Evolutionary conservation across 108 stramenopile species (phyloP).

Genomic region (Nitzschia palea): DNA sequence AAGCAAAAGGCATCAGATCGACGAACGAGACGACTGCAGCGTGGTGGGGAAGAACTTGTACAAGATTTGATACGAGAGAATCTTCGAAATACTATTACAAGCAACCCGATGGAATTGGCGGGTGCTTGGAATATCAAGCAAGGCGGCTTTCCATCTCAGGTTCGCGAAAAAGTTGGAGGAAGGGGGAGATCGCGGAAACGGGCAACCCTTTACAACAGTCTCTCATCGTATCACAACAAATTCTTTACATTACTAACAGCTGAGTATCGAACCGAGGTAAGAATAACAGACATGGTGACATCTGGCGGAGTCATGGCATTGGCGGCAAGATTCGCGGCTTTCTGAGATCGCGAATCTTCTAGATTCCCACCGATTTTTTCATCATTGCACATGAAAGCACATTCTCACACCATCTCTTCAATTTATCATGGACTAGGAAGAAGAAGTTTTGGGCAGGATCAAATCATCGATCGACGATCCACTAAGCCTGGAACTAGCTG

Average conservation of each 20-base stretch:
- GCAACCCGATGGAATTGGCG: conserved; percentile 53
- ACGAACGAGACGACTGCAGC: conserved; percentile 69
- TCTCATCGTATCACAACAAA: conserved; percentile 72
- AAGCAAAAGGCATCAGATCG: conserved; percentile 88
- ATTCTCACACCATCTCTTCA: not conserved
- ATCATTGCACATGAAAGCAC: not conserved
- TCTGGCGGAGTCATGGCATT: not conserved
- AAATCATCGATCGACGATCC: conserved; percentile 76
- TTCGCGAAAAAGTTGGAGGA: conserved; percentile 36
- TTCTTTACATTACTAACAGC: conserved; percentile 65
- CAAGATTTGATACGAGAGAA: conserved; percentile 22
- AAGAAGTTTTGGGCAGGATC: conserved; percentile 70
- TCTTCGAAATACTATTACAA: conserved; percentile 37
- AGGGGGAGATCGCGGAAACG: conserved; percentile 75
- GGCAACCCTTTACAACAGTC: conserved; percentile 63
- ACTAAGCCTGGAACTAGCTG: conserved; percentile 53
- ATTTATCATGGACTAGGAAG: conserved; percentile 57
- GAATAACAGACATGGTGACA: not conserved
- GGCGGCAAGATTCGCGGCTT: not conserved
- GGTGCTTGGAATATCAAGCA: conserved; percentile 54
- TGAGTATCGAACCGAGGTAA: conserved; percentile 79
- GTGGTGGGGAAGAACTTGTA: conserved; percentile 33
- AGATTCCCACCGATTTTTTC: not conserved
- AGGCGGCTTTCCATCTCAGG: conserved; percentile 3
- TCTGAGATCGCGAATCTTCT: not conserved